Conservation (phyloP, 2,329 filamentous ascomycete genomes). For the Biscogniauxia marginata region DNA sequence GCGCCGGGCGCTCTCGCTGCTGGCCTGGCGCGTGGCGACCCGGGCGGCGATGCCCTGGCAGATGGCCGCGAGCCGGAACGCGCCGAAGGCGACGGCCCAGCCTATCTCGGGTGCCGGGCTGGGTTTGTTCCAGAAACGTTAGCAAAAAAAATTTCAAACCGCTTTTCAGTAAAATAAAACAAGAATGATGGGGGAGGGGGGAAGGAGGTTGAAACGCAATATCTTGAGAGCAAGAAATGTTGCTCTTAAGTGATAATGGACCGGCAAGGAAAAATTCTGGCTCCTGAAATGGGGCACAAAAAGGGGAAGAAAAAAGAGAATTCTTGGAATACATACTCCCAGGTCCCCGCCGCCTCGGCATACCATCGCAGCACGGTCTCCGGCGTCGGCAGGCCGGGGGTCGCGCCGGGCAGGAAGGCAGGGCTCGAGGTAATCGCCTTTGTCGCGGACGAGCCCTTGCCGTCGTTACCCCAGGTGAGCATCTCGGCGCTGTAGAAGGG, state of each 20-base stretch:
- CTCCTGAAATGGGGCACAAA: no score
- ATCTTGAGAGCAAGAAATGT: no score
- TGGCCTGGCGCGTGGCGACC: conserved; percentile 82
- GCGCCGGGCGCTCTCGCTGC: conserved; percentile 74
- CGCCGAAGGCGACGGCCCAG: conserved; percentile 61
- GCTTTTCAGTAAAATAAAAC: no score
- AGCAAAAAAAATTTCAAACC: no score
- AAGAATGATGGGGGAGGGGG: no score
- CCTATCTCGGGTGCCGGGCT: conserved; percentile 49
- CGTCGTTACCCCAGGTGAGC: conserved; percentile 19
- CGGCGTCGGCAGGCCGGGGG: conserved; percentile 52
- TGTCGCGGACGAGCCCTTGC: conserved; percentile 23
- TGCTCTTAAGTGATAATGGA: no score
- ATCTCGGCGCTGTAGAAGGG: conserved; percentile 44
- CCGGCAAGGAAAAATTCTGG: no score
- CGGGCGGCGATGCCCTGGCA: conserved; percentile 90
- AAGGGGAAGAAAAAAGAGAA: no score
- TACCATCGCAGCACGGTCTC: conserved; percentile 66
- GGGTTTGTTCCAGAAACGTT: no score
- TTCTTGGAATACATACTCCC: no score
- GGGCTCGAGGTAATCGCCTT: conserved; percentile 30
- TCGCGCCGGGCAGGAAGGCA: conserved; percentile 61
- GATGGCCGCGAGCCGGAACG: conserved; percentile 61
- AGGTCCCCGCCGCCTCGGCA: conserved; percentile 60
- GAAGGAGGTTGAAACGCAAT: no score